phyloP scores from a whole-genome alignment of 495 filamentous ascomycete species.

The Pseudotulostoma volvatum region DNA sequence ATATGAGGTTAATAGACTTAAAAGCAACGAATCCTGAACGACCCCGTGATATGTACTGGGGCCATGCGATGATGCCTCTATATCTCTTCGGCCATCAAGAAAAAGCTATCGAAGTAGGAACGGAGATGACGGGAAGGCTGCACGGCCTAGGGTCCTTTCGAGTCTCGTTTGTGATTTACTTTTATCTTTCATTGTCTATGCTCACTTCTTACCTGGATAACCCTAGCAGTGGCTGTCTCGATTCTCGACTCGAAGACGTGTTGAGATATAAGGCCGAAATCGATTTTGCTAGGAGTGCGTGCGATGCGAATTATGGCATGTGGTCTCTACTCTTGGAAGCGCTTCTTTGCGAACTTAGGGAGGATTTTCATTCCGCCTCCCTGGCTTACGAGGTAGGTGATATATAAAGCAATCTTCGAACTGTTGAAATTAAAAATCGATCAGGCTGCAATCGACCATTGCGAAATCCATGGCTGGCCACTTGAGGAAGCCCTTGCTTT shows the following conservation, averaged over 20 bases:
- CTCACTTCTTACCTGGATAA: constrained; percentile 44
- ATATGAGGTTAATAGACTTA: constrained; percentile 38
- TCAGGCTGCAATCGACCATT: constrained; percentile 57
- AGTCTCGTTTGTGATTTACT: constrained; percentile 42
- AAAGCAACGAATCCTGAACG: constrained; percentile 38
- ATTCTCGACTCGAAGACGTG: constrained; percentile 39
- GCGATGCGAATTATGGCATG: constrained; percentile 62
- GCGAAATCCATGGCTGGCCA: constrained; percentile 55
- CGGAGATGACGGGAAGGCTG: constrained; percentile 38
- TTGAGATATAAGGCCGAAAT: constrained; percentile 44
- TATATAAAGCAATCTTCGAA: not conserved
- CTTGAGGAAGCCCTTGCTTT: constrained; percentile 69
- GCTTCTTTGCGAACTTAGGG: constrained; percentile 47
- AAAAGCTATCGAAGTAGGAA: constrained; percentile 50
- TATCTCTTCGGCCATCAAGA: constrained; percentile 62
- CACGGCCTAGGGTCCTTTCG: constrained; percentile 58
- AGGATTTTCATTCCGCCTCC: constrained; percentile 44
- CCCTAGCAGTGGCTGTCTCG: constrained; percentile 30
- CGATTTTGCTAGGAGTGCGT: constrained; percentile 48
- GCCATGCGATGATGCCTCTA: constrained; percentile 51
- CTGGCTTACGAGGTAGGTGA: constrained; percentile 42
- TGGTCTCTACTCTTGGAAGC: constrained; percentile 65
- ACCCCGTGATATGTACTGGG: constrained; percentile 55
- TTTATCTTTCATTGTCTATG: constrained; percentile 55
- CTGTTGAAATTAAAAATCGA: constrained; percentile 2